A percentile compares a stretch with the other conserved stretches of the same genome.
Evolutionary conservation across 306 rosid genomes (phyloP).

Genomic region (Aeschynomene evenia): DNA sequence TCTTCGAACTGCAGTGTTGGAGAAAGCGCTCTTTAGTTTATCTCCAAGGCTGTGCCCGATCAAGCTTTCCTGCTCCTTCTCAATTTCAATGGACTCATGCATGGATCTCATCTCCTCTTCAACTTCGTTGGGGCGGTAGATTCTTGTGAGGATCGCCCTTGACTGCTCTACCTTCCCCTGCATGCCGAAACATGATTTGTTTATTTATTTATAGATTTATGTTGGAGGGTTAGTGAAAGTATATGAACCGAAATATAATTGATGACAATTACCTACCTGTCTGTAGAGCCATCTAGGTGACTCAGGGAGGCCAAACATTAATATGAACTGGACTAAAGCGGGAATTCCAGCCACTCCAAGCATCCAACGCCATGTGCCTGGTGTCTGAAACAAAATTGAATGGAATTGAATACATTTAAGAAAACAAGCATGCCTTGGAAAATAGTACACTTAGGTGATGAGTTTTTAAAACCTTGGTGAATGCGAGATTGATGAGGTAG

Average conservation of each 20-base stretch:
- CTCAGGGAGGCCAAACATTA: conserved; percentile 29
- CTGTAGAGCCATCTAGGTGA: conserved; percentile 30
- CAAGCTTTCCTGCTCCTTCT: conserved; percentile 43
- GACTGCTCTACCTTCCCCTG: conserved; percentile 62
- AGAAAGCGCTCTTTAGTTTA: conserved; percentile 44
- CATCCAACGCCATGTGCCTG: conserved; percentile 36
- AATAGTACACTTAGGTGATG: not conserved
- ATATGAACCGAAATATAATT: too few relatives aligned
- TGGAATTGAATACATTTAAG: not conserved
- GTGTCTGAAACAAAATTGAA: conserved; percentile 19
- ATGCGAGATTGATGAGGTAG: conserved; percentile 68
- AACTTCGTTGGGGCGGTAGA: conserved; percentile 48
- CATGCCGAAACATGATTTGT: too few relatives aligned
- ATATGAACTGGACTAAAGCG: not conserved
- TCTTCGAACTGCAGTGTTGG: conserved; percentile 50
- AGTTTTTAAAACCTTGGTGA: too few relatives aligned
- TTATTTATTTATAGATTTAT: too few relatives aligned
- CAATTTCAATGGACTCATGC: conserved; percentile 51
- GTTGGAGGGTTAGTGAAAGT: too few relatives aligned
- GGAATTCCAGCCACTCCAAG: conserved; percentile 33
- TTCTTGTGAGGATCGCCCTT: conserved; percentile 39
- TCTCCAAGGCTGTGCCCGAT: conserved; percentile 35
- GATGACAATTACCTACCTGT: too few relatives aligned
- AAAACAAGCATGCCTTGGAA: not conserved
- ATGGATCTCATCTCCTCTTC: conserved; percentile 56